Conservation (phyloP, 495 filamentous ascomycete genomes). For the Pseudomonodictys pantanalensis region DNA sequence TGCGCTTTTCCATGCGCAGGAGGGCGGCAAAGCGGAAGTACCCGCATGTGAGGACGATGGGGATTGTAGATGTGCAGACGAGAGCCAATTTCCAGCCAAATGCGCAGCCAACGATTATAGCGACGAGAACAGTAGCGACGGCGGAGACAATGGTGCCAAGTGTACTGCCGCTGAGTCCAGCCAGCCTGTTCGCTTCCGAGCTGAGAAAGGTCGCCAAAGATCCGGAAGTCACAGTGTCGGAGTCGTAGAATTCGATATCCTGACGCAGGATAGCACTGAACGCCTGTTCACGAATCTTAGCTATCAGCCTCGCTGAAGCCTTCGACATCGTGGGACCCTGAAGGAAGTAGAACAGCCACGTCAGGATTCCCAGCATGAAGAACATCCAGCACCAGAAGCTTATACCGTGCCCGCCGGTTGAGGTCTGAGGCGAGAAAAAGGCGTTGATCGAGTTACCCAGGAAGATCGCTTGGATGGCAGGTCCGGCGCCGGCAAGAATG, state of each 20-base stretch:
- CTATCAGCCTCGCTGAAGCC: slow-evolving; percentile 60
- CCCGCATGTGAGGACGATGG: slow-evolving; percentile 72
- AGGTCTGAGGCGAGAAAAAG: slow-evolving; percentile 59
- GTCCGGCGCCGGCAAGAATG: slow-evolving; percentile 76
- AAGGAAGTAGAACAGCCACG: slow-evolving; percentile 63
- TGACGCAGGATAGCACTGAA: slow-evolving; percentile 91
- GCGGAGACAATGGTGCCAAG: slow-evolving; percentile 78
- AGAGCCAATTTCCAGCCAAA: slow-evolving; percentile 91
- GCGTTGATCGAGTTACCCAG: slow-evolving; percentile 83
- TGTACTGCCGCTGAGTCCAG: slow-evolving; percentile 75
- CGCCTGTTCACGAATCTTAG: slow-evolving; percentile 71
- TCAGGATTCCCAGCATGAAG: slow-evolving; percentile 80
- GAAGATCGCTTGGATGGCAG: slow-evolving; percentile 85
- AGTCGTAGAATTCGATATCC: slow-evolving; percentile 86
- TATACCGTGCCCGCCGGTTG: slow-evolving; percentile 20
- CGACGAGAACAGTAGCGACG: slow-evolving; percentile 66
- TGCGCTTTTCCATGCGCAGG: slow-evolving; percentile 65
- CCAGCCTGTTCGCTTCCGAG: slow-evolving; percentile 79
- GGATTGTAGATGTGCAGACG: slow-evolving; percentile 75
- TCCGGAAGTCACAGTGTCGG: slow-evolving; percentile 78
- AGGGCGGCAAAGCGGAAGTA: slow-evolving; percentile 81
- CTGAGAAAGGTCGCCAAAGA: slow-evolving; percentile 81
- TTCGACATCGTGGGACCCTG: slow-evolving; percentile 78
- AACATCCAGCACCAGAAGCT: slow-evolving; percentile 96
- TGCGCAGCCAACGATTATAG: slow-evolving; percentile 61